Percentiles rank a stretch among this genome's conserved stretches.
Evolutionary conservation across 139 green algal genomes (phyloP).

Genomic region (Chlamydomonas urium): DNA sequence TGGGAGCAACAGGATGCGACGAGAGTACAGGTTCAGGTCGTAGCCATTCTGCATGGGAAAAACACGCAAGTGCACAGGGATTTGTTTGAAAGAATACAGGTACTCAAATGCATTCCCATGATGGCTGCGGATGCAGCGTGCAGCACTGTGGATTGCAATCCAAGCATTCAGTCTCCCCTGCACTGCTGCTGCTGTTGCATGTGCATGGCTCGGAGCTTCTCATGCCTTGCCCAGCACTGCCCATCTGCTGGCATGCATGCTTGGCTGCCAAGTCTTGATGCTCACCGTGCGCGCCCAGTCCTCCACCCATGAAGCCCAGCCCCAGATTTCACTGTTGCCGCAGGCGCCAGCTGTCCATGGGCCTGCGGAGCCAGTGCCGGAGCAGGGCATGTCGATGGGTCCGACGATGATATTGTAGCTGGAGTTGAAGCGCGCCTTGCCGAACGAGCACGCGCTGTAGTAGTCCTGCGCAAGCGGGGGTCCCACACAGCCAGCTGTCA

Average conservation of each 20-base stretch:
- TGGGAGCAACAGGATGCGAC: conserved; percentile 14
- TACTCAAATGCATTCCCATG: too few relatives aligned
- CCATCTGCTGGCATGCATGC: not conserved
- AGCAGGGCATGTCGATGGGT: conserved; percentile 20
- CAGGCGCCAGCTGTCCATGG: not conserved
- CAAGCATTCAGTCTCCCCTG: not conserved
- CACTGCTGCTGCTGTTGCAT: not conserved
- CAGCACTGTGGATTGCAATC: not conserved
- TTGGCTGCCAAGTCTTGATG: not conserved
- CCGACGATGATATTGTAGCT: conserved; percentile 17
- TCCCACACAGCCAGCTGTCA: not conserved
- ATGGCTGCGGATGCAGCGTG: not conserved
- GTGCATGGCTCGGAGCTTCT: not conserved
- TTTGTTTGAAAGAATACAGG: not conserved
- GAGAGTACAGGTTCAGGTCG: not conserved
- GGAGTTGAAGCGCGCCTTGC: conserved; percentile 8
- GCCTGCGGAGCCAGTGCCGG: not conserved
- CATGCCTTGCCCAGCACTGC: not conserved
- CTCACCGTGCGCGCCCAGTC: not conserved
- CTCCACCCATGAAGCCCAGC: not conserved
- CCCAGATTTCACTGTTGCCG: not conserved
- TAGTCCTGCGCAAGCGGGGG: conserved; percentile 14
- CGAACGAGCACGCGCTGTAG: conserved; percentile 12
- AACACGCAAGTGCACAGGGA: not conserved
- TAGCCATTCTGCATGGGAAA: not conserved